Conservation (phyloP, 2,329 filamentous ascomycete genomes). For the Arthrobotrys megalospora region DNA sequence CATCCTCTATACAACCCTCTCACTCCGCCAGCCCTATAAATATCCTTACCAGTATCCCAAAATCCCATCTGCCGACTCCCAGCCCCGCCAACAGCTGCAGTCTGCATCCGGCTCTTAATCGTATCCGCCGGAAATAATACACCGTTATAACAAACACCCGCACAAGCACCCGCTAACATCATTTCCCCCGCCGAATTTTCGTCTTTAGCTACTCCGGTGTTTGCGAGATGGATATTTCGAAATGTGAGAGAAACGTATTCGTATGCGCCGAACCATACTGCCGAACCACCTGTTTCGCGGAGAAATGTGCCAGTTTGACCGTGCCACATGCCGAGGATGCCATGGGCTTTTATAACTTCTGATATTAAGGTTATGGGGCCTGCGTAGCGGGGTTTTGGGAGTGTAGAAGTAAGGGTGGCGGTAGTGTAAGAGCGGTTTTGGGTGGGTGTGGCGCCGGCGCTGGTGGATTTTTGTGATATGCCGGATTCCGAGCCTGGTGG, state of each 20-base stretch:
- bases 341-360: conserved; percentile 85
- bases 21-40: conserved; percentile 88
- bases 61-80: conserved; percentile 77
- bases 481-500: neutral
- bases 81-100: conserved; percentile 76
- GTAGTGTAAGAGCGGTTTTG: conserved; percentile 67
- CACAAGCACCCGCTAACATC: conserved; percentile 67
- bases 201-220: conserved; percentile 17
- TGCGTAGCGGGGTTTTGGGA: conserved; percentile 67
- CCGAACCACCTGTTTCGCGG: conserved; percentile 90
- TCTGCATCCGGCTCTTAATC: conserved; percentile 97
- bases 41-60: conserved; percentile 76
- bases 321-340: conserved; percentile 90
- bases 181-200: conserved; percentile 62
- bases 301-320: conserved; percentile 94
- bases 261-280: conserved; percentile 95
- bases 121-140: conserved; percentile 97
- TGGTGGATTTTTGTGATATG: conserved; percentile 66
- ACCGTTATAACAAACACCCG: conserved; percentile 96
- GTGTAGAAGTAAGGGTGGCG: conserved; percentile 43
- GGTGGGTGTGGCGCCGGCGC: conserved; percentile 66
- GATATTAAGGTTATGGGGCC: conserved; percentile 80
- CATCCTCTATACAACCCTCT: conserved; percentile 92
- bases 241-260: conserved; percentile 70
- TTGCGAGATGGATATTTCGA: conserved; percentile 41